Evolutionary conservation across 2,329 filamentous ascomycete species (phyloP), one percentile per base, ranked within the genome.

Genomic region (Fusarium brachygibbosum): DNA sequence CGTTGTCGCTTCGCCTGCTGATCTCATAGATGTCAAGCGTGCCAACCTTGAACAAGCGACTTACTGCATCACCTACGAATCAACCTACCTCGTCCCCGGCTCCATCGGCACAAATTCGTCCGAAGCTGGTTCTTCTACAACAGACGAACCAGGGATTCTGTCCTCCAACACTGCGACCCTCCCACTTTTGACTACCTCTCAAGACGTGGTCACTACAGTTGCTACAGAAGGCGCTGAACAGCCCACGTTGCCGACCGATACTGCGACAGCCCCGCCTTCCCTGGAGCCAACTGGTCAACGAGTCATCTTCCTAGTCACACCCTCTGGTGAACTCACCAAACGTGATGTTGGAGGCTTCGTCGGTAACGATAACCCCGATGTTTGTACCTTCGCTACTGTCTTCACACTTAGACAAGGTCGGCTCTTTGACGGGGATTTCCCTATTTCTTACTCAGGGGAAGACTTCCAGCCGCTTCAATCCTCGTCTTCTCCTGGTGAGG

Each of bases 321-420:
- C 53, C 6, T 34, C 41, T 0, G 17, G 34, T 1, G 53, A 16
- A 6, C 38, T 32, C 21, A 50, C 29, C 10, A 58, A 50, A 8
- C 57, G 57, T 5, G 35, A 60, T 11, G 7, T 46, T 14, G 54
- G 54, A 5, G 53, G 57, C 2, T 60, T 59, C 3, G 53, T 60
- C 3, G 57, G 57, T 5, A 10, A 50, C 0, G 38, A n/a, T 1
- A 60, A 40, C 0, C 56, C 56, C 2, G 51, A 54, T 14, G 6
- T 54, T n/a, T 54, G 40, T 3, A 1, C 23, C 4, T 54, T 46
- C 5, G 40, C 51, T 5, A 28, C 7, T 12, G 3, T 5, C 23
- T 25, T 28, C 12, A 35, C 40, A 1, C 51, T 54, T 10, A 38
- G 40, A 1, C 13, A 46, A 25, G 37, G 13, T 23, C 31, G 31